Evolutionary conservation across 139 green algal species (phyloP), one percentile per base, ranked within the genome.

Genomic region (Limnomonas spitsbergensis): DNA sequence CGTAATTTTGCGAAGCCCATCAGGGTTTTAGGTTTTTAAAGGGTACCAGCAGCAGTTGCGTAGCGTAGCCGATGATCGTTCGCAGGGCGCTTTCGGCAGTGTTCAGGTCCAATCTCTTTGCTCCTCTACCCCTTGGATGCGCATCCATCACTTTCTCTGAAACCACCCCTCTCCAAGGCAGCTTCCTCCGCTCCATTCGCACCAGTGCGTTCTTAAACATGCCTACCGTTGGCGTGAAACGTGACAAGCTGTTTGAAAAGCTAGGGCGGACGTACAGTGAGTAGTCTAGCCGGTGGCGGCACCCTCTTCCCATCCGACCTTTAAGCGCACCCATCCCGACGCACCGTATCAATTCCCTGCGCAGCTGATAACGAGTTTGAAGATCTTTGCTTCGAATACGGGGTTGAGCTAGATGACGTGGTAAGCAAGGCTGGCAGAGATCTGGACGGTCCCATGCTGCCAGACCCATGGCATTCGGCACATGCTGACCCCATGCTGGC

Each of bases 371-470:
- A 97, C 73, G 90, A 98, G 69, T 99, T 99, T 77, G 91, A 99
- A 61, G 87, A 95, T 38, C 92, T 99, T 1, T 99, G 96, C 87
- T 99, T 99, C 81, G 95, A 98, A 39, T 99, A 98, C 80, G 96
- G 96, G 37, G 97, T 99, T 68, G 96, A 99, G 85, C 85, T 99
- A 20, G 96, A 99, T 78, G 96, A 99, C 88, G 96, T 99, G 90
- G 93, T 95, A 72, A 78, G 92, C 69, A 29, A 29, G 47, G 29
- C 31, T 1, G 26, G 4, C n/a, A 66, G n/a, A n/a, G n/a, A n/a
- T n/a, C n/a, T n/a, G n/a, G n/a, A n/a, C n/a, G n/a, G n/a, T n/a
- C n/a, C n/a, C n/a, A n/a, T n/a, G n/a, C n/a, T n/a, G n/a, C n/a
- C n/a, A n/a, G n/a, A n/a, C n/a, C n/a, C n/a, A n/a, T n/a, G n/a